Evolutionary conservation across 2,329 filamentous ascomycete genomes (phyloP).

Genomic region (Achaetomium macrosporum): DNA sequence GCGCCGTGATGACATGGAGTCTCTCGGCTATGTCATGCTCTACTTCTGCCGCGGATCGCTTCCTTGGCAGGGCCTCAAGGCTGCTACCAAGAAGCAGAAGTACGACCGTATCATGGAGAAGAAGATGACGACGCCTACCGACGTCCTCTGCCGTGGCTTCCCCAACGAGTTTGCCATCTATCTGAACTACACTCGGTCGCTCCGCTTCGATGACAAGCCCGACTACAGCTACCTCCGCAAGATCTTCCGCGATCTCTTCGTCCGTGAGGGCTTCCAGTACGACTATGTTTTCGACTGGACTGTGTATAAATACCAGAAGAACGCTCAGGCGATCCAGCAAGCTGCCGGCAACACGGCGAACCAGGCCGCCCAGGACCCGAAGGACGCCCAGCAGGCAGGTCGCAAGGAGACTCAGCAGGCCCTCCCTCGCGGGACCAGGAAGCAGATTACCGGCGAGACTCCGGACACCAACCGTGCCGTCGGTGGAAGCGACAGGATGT

Average conservation of each 20-base stretch:
- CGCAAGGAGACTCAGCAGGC: constrained; percentile 25
- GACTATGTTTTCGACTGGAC: constrained; percentile 99
- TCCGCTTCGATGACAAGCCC: constrained; percentile 99
- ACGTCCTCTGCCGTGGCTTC: constrained; percentile 97
- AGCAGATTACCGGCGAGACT: constrained; percentile 69
- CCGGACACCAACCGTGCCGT: constrained; percentile 69
- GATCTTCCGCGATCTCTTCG: constrained; percentile 99
- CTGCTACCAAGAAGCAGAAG: constrained; percentile 99
- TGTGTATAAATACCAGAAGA: constrained; percentile 99
- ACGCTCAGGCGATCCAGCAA: constrained; percentile 88
- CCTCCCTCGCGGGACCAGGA: constrained; percentile 66
- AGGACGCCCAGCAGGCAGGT: constrained; percentile 70
- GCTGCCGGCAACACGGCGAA: constrained; percentile 53
- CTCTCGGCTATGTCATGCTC: constrained; percentile 97
- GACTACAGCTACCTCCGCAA: constrained; percentile 99
- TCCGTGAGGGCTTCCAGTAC: constrained; percentile 98
- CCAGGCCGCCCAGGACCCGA: constrained; percentile 58
- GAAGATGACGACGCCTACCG: constrained; percentile 99
- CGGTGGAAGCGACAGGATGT: constrained; percentile 88
- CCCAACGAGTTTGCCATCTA: constrained; percentile 99
- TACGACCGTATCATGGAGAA: constrained; percentile 99
- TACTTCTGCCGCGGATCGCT: constrained; percentile 99
- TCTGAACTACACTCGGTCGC: constrained; percentile 96
- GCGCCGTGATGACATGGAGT: constrained; percentile 98
- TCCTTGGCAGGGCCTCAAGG: constrained; percentile 97